A percentile compares a stretch with the other conserved stretches of the same genome.
phyloP scores from a whole-genome alignment of 805 yeast species.

The Brettanomyces anomalus region DNA sequence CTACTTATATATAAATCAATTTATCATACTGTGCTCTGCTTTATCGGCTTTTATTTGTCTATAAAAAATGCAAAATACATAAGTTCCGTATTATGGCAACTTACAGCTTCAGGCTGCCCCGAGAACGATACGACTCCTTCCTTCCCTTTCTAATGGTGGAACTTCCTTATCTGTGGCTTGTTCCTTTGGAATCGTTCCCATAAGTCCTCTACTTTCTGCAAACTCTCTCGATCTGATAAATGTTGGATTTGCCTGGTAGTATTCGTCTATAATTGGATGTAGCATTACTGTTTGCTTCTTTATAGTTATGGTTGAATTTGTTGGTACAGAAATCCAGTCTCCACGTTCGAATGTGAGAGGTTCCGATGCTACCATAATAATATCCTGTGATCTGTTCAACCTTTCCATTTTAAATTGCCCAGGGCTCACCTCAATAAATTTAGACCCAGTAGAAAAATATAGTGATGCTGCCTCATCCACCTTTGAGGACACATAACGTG shows the following conservation, averaged over 20 bases:
- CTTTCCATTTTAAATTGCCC: conserved; percentile 94
- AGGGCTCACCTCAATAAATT: conserved; percentile 81
- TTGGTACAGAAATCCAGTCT: conserved; percentile 96
- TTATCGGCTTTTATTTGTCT: too few species aligned
- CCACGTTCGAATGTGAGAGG: conserved; percentile 94
- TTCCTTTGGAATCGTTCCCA: conserved; percentile 82
- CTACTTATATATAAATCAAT: neutral
- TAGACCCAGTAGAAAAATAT: conserved; percentile 89
- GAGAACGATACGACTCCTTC: conserved; percentile 25
- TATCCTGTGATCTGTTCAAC: conserved; percentile 83
- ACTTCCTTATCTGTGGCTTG: conserved; percentile 40
- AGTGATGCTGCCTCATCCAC: conserved; percentile 95
- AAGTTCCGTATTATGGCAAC: too few species aligned
- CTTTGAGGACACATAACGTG: conserved; percentile 80
- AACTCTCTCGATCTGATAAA: conserved; percentile 65
- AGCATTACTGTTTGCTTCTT: conserved; percentile 78
- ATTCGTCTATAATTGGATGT: conserved; percentile 89
- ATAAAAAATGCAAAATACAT: too few species aligned
- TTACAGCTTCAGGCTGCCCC: neutral
- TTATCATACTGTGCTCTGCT: neutral
- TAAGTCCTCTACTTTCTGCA: conserved; percentile 86
- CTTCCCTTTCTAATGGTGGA: conserved; percentile 77
- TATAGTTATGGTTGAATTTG: conserved; percentile 78
- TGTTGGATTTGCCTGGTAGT: conserved; percentile 64
- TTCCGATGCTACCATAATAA: conserved; percentile 90